Evolutionary conservation across 352 stramenopile genomes (phyloP).

Genomic region (Aphanomyces astaci): DNA sequence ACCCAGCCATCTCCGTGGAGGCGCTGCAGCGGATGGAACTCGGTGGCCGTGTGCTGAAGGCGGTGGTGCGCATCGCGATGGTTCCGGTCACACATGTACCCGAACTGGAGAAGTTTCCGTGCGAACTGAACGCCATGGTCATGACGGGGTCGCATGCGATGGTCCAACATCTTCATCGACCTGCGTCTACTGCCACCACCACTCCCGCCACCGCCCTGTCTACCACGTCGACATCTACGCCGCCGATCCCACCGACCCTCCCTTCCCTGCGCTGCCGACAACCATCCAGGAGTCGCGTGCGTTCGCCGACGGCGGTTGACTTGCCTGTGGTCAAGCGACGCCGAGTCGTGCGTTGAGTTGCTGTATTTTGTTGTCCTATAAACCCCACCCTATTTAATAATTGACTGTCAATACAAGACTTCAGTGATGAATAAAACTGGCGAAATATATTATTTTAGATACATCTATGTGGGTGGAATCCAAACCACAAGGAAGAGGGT

Average conservation of each 20-base stretch:
- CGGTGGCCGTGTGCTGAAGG: conserved; percentile 54
- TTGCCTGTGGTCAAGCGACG: background rate
- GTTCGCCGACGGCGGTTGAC: background rate
- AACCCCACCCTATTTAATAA: background rate
- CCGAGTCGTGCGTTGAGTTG: background rate
- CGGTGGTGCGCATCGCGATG: conserved; percentile 76
- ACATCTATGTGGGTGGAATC: no score
- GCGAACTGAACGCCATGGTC: conserved; percentile 78
- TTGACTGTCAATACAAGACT: background rate
- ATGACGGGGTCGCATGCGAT: conserved; percentile 33
- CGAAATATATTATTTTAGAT: no score
- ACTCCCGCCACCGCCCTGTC: background rate
- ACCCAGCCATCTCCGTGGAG: conserved; percentile 46
- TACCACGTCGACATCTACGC: background rate
- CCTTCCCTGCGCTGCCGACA: background rate
- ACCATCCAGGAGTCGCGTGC: background rate
- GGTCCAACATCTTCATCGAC: conserved; percentile 8
- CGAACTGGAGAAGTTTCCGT: conserved; percentile 68
- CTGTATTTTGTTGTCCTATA: background rate
- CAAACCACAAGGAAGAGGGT: no score
- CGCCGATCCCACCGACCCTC: background rate
- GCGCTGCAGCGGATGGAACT: conserved; percentile 51
- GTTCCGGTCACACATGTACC: conserved; percentile 49
- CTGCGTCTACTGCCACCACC: background rate
- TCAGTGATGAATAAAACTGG: background rate